Evolutionary conservation across 192 early-diverging fungal genomes (phyloP), one percentile per base, ranked within the genome.

Genomic region (Coemansia sp.): DNA sequence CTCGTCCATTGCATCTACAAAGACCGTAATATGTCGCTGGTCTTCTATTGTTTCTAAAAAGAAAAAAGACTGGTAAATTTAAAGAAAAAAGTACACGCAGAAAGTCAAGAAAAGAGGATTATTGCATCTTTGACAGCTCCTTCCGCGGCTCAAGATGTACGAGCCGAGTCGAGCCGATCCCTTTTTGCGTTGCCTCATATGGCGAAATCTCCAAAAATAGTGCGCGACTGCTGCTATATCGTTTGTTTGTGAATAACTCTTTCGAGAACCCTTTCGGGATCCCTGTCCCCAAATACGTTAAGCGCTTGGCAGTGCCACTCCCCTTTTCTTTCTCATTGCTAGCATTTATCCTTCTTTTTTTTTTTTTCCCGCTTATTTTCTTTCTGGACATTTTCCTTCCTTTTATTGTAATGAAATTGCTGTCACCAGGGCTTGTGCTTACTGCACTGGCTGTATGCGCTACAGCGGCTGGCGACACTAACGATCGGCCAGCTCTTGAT

Each of bases 361-460:
- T 49, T 53, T 31, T 54, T 49, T 21, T 47, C 25, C 51, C 60
- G 22, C 60, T 62, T 31, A 41, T 30, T 59, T 54, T 44, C 51
- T 30, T 44, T 10, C 51, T 68, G 49, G 12, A 44, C 47, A 27
- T 67, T 59, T 31, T 67, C 32, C 19, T 25, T 44, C 18, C 49
- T 50, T 23, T 8, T 23, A 28, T 57, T 28, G 5, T 30, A 19
- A 71, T 54, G 62, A 64, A 58, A 47, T 14, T 64, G 18, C 58
- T 52, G 0, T 26, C 48, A 30, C 19, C 31, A 2, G 41, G 58
- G 10, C 31, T 65, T 21, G 25, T 65, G 27, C 27, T 66, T 58
- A 30, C 70, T 61, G 64, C 59, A 8, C 49, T 62, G 54, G 60
- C 34, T 7, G 38, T 14, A 44, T 44, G 38, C 38, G 30, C 70